phyloP scores from a whole-genome alignment of 73 alveolate genomes.

The Stentor roeselii region DNA sequence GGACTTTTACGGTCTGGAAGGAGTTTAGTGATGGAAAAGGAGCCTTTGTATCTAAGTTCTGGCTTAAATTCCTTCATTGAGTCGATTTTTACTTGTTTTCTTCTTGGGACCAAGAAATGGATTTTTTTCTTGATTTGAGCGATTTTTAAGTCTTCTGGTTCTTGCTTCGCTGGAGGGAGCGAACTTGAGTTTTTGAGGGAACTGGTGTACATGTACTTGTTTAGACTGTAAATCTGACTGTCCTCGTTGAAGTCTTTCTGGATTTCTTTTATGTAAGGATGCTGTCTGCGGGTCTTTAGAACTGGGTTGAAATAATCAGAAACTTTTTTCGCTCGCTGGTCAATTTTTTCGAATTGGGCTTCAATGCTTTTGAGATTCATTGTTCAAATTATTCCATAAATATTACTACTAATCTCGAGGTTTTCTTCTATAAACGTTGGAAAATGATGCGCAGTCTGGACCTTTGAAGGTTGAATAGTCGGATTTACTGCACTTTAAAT shows the following conservation, averaged over 20 bases:
- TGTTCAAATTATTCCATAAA: too few species aligned
- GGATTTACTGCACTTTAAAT: too few species aligned
- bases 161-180: background rate
- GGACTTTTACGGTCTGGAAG: background rate
- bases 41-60: background rate
- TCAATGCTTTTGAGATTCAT: background rate
- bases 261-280: background rate
- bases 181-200: background rate
- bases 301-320: background rate
- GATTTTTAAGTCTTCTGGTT: background rate
- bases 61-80: background rate
- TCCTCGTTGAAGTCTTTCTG: background rate
- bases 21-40: background rate
- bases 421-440: too few species aligned
- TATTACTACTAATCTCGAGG: too few species aligned
- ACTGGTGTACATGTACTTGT: background rate
- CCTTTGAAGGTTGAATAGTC: too few species aligned
- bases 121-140: too few species aligned
- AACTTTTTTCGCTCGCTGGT: background rate
- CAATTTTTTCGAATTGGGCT: background rate
- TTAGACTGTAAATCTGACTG: background rate
- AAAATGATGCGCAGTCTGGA: too few species aligned
- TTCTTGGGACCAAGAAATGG: too few species aligned
- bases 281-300: background rate
- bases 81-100: background rate